A percentile compares a stretch with the other conserved stretches of the same genome.
Conservation (phyloP, 2,329 filamentous ascomycete species). For the Fusarium chaquense region DNA sequence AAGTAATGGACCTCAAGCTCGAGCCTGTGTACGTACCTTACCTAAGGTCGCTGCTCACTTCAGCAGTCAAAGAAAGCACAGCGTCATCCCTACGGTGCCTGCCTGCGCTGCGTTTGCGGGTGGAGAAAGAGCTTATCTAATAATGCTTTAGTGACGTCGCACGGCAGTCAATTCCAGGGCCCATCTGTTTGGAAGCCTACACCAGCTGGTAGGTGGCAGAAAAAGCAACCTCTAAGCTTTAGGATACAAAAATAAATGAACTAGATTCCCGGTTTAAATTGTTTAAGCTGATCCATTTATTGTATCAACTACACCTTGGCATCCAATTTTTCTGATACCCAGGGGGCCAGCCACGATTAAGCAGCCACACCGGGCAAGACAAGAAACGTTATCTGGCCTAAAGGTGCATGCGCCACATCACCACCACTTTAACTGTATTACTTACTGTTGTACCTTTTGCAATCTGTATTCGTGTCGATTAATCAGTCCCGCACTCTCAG, state of each 20-base stretch:
- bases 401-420: constrained; percentile 41
- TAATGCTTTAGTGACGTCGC: constrained; percentile 36
- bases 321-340: too few relatives aligned
- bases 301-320: too few relatives aligned
- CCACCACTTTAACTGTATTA: constrained; percentile 17
- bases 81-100: constrained; percentile 50
- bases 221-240: too few relatives aligned
- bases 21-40: constrained; percentile 27
- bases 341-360: constrained; percentile 11
- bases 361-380: constrained; percentile 18
- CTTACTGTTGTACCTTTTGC: constrained; percentile 11
- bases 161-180: constrained; percentile 24
- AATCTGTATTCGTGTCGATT: constrained; percentile 35
- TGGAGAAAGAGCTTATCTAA: constrained; percentile 32
- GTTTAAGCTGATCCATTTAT: too few relatives aligned
- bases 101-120: constrained; percentile 4
- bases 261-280: too few relatives aligned
- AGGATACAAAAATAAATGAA: too few relatives aligned
- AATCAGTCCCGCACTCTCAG: constrained; percentile 5
- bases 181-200: background rate
- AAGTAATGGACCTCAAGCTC: constrained; percentile 12
- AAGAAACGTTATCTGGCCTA: constrained; percentile 39
- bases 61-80: constrained; percentile 28
- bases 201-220: background rate
- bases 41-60: constrained; percentile 11